These are phyloP conservation scores for Plasmodium sp. DNA, from an alignment of 169 alveolate genomes.

Conservation along the genomic window DNA sequence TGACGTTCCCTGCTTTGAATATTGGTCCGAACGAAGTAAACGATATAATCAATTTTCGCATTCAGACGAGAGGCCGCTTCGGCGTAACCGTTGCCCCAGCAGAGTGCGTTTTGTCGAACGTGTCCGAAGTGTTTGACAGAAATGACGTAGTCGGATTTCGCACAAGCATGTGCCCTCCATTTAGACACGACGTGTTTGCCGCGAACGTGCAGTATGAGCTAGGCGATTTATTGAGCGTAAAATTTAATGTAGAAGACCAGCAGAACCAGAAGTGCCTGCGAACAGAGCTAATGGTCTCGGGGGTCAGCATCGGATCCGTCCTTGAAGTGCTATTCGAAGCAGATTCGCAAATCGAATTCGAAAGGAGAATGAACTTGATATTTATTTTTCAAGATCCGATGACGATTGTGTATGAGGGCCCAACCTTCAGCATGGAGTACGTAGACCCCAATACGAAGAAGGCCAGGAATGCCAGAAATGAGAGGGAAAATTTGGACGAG, in stretches of 20 bases:
- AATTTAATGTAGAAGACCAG: constrained; percentile 86
- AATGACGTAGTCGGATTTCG: constrained; percentile 94
- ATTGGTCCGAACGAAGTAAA: constrained; percentile 77
- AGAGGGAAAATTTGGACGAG: constrained; percentile 15
- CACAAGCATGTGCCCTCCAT: constrained; percentile 82
- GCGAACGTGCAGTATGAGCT: constrained; percentile 86
- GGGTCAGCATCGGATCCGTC: constrained; percentile 93
- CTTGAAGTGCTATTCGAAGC: constrained; percentile 92
- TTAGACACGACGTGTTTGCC: constrained; percentile 86
- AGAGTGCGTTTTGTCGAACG: constrained; percentile 88
- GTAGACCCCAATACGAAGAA: constrained; percentile 70
- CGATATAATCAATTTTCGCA: constrained; percentile 85
- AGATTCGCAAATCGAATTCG: constrained; percentile 87
- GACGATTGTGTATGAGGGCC: constrained; percentile 86
- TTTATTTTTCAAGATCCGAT: constrained; percentile 90
- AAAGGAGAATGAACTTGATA: constrained; percentile 89
- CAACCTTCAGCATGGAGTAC: constrained; percentile 83
- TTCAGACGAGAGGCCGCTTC: constrained; percentile 89
- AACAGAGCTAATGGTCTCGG: constrained; percentile 91
- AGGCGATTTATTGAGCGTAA: constrained; percentile 87
- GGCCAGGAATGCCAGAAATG: constrained; percentile 14
- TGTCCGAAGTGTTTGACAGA: constrained; percentile 90
- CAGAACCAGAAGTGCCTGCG: constrained; percentile 89
- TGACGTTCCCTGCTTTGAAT: constrained; percentile 86
- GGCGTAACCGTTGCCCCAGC: constrained; percentile 96